Evolutionary conservation across 108 stramenopile genomes (phyloP), one percentile per base, ranked within the genome.

Genomic region (Ochromonas danica): DNA sequence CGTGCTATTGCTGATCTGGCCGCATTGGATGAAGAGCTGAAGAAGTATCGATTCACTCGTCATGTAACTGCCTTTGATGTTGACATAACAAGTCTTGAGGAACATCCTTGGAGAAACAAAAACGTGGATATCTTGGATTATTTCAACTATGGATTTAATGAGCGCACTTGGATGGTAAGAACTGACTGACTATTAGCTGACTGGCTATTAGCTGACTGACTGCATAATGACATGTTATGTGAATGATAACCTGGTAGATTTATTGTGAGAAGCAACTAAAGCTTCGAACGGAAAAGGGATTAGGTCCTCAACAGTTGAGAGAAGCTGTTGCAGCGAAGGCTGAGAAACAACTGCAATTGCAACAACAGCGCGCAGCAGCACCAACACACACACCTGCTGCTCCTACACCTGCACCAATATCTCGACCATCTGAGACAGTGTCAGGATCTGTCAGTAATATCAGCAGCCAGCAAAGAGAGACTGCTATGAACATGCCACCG

Each of bases 141-240:
- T 70, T 70, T 70, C 33, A 70, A 70, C 33, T 70, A 70, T 22
- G 67, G 67, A 70, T 70, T 70, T 40, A 40, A 14, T 17, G 67
- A 70, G 40, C 39, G 36, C 22, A 70, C 67, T 17, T 70, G 67
- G 67, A 14, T 38, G 67, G 67, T 70, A 40, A 70, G 67, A 31
- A 17, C 22, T 10, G 22, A 40, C 40, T 10, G 22, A 17, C 67
- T 70, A 17, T 31, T 31, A 17, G 67, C 22, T 38, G 40, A 22
- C 33, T 10, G 39, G 10, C 40, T 14, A 31, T 70, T 22, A 70
- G 33, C 67, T 10, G 40, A 70, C n/a, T n/a, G n/a, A n/a, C n/a
- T n/a, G n/a, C n/a, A n/a, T n/a, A n/a, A n/a, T n/a, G n/a, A n/a
- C n/a, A n/a, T n/a, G n/a, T n/a, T n/a, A n/a, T 17, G 67, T 57